Percentiles rank a stretch among this genome's conserved stretches.
phyloP scores from a whole-genome alignment of 108 stramenopile species.

The Cyclotella cryptica region DNA sequence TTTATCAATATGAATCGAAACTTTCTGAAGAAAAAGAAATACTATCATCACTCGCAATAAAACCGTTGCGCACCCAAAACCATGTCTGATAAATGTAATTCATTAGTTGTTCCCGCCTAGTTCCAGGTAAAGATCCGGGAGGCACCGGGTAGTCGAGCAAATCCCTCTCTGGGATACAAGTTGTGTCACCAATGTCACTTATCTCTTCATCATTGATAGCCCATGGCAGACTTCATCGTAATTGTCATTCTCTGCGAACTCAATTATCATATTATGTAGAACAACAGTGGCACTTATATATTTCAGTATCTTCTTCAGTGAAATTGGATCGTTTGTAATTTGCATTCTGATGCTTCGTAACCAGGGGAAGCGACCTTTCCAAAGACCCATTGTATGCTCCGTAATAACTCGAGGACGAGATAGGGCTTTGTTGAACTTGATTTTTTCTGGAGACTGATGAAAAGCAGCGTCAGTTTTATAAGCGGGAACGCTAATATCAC shows the following conservation, averaged over 20 bases:
- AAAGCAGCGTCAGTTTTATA: not conserved
- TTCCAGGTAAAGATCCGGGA: not conserved
- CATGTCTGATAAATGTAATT: not conserved
- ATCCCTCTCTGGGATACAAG: not conserved
- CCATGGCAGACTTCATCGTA: not conserved
- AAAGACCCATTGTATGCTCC: too few species aligned
- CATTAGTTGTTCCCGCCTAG: not conserved
- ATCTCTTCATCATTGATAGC: constrained; percentile 5
- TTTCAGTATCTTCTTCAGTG: not conserved
- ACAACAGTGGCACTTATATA: constrained; percentile 13
- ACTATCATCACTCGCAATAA: not conserved
- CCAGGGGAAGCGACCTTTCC: too few species aligned
- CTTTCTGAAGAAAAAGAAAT: not conserved
- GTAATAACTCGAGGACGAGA: too few species aligned
- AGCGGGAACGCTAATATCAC: not conserved
- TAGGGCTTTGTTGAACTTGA: too few species aligned
- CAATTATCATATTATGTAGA: constrained; percentile 10
- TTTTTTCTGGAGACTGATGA: not conserved
- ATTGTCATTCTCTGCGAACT: not conserved
- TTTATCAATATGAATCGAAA: not conserved
- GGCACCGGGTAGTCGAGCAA: not conserved
- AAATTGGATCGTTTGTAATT: not conserved
- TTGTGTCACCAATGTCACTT: constrained; percentile 6
- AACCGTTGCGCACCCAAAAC: not conserved
- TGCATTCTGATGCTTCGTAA: too few species aligned